Evolutionary conservation across 2,329 filamentous ascomycete genomes (phyloP).

Genomic region (Pestalotiopsis sp.): DNA sequence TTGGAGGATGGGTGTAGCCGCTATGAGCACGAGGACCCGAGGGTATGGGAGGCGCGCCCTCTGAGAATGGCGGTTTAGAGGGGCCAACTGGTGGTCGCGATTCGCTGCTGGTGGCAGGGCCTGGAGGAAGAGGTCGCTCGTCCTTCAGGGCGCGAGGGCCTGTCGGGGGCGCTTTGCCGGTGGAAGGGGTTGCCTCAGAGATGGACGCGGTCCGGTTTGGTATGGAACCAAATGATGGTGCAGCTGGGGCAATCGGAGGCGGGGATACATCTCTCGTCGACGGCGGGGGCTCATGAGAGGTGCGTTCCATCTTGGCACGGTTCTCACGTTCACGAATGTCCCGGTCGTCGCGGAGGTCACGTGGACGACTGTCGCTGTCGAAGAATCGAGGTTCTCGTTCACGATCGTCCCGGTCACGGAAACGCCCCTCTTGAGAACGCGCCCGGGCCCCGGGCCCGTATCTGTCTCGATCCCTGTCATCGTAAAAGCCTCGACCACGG

Average conservation of each 20-base stretch:
- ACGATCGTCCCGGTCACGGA: constrained; percentile 51
- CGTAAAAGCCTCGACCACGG: constrained; percentile 56
- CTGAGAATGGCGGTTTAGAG: constrained; percentile 43
- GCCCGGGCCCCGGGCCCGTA: constrained; percentile 53
- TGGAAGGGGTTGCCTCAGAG: constrained; percentile 37
- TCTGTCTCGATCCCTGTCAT: constrained; percentile 67
- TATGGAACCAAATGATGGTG: constrained; percentile 60
- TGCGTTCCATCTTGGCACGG: constrained; percentile 55
- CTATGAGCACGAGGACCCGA: constrained; percentile 55
- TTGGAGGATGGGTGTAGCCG: constrained; percentile 49
- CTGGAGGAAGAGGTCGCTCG: constrained; percentile 51
- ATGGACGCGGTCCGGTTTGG: constrained; percentile 47
- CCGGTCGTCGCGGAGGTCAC: constrained; percentile 56
- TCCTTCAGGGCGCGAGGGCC: constrained; percentile 54
- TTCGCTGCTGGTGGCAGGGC: constrained; percentile 40
- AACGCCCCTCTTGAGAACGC: constrained; percentile 67
- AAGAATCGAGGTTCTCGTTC: constrained; percentile 39
- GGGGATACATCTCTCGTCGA: constrained; percentile 57
- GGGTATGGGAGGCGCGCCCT: constrained; percentile 53
- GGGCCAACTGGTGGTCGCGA: constrained; percentile 41
- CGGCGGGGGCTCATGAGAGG: constrained; percentile 51
- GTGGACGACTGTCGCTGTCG: constrained; percentile 39
- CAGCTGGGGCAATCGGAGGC: constrained; percentile 59
- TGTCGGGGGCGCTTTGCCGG: constrained; percentile 55
- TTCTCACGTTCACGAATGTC: constrained; percentile 40